phyloP scores from a whole-genome alignment of 192 early-diverging fungal species.

The Mortierella antarctica region DNA sequence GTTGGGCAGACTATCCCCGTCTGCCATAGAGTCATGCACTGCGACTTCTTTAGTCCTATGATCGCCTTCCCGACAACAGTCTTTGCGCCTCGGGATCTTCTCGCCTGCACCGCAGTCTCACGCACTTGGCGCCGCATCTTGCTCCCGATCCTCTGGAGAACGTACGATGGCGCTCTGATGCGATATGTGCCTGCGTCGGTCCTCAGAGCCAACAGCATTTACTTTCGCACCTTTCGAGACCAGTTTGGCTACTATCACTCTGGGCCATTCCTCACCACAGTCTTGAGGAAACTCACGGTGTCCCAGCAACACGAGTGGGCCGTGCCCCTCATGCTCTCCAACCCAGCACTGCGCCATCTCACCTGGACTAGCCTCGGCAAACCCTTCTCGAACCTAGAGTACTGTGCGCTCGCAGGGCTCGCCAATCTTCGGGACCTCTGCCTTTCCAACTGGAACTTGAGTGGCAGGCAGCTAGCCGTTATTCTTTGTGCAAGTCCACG shows the following conservation, averaged over 20 bases:
- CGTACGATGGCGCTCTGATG: conserved; percentile 30
- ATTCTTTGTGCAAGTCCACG: conserved; percentile 22
- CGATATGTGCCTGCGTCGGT: conserved; percentile 9
- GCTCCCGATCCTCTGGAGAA: conserved; percentile 24
- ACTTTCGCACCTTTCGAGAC: conserved; percentile 34
- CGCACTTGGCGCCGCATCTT: conserved; percentile 25
- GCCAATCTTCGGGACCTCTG: conserved; percentile 19
- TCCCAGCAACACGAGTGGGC: conserved; percentile 30
- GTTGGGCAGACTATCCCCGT: conserved; percentile 28
- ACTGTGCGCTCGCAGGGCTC: conserved; percentile 2
- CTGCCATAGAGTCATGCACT: not conserved
- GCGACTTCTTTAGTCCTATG: conserved; percentile 1
- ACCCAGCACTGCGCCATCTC: conserved; percentile 12
- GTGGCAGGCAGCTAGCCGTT: conserved; percentile 7
- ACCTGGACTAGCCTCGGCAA: conserved; percentile 22
- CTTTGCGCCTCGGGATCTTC: conserved; percentile 19
- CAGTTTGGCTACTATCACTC: conserved; percentile 21
- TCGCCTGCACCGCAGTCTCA: conserved; percentile 32
- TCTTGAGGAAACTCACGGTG: conserved; percentile 15
- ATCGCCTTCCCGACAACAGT: not conserved
- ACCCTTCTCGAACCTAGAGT: not conserved
- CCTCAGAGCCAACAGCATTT: conserved; percentile 15
- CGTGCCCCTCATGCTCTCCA: conserved; percentile 11
- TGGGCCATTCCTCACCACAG: conserved; percentile 20
- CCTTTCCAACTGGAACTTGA: conserved; percentile 29